These are phyloP conservation scores for Cladosporium velox DNA, from an alignment of 2,329 filamentous ascomycete species.

Conservation along the genomic window DNA sequence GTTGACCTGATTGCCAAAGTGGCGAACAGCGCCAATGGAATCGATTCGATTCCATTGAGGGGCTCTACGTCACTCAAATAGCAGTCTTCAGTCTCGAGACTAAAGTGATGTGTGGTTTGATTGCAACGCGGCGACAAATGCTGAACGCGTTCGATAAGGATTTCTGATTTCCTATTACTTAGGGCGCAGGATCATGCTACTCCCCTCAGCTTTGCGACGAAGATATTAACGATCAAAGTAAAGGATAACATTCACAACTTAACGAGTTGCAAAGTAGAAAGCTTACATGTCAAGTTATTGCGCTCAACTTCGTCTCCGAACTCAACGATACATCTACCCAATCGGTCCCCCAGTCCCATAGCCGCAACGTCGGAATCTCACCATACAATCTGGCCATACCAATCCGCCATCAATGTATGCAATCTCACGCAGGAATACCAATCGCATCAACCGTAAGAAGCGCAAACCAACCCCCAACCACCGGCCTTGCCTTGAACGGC, in stretches of 20 bases:
- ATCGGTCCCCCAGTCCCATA: too few relatives aligned
- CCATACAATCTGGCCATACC: too few relatives aligned
- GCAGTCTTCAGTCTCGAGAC: neutral
- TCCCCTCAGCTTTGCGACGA: neutral
- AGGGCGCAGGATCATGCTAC: neutral
- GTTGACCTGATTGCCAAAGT: too few relatives aligned
- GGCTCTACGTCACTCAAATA: neutral
- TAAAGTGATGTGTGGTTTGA: neutral
- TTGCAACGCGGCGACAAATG: neutral
- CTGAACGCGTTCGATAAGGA: neutral
- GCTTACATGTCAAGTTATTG: neutral
- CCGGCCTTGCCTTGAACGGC: conserved; percentile 54
- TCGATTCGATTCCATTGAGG: too few relatives aligned
- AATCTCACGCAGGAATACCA: conserved; percentile 21
- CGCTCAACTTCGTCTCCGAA: neutral
- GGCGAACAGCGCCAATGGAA: too few relatives aligned
- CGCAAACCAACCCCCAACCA: conserved; percentile 55
- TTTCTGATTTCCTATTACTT: neutral
- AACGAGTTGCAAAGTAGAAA: neutral
- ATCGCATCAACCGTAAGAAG: conserved; percentile 42
- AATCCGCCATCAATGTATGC: neutral
- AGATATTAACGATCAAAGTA: neutral
- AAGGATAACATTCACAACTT: neutral
- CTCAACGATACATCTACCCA: too few relatives aligned
- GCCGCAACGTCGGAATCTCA: too few relatives aligned